These are phyloP conservation scores for Lenzites betulinus DNA, from an alignment of 768 basidiomycete genomes.

Conservation along the genomic window DNA sequence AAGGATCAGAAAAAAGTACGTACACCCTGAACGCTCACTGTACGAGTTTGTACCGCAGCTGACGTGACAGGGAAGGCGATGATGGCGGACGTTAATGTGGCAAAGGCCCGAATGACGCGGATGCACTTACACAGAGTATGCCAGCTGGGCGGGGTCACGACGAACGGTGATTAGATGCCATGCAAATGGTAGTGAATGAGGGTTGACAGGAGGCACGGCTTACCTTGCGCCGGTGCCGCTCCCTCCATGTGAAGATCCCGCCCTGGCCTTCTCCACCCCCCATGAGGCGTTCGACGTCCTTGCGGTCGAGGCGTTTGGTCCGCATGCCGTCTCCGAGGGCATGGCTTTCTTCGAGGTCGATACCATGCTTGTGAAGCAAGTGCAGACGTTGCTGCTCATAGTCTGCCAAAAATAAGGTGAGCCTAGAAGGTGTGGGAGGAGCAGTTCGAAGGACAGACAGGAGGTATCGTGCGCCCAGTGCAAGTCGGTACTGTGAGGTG, in stretches of 20 bases:
- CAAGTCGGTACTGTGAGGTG: constrained; percentile 68
- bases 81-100: constrained; percentile 27
- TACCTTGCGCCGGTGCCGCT: constrained; percentile 90
- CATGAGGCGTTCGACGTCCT: constrained; percentile 83
- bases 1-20: neutral
- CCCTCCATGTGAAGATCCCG: constrained; percentile 93
- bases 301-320: constrained; percentile 78
- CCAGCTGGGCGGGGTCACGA: constrained; percentile 51
- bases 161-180: constrained; percentile 24
- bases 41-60: constrained; percentile 88
- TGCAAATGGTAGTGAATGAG: neutral
- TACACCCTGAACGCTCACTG: constrained; percentile 50
- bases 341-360: constrained; percentile 85
- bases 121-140: constrained; percentile 79
- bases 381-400: constrained; percentile 93
- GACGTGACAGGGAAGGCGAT: constrained; percentile 14
- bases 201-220: constrained; percentile 25
- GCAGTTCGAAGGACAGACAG: constrained; percentile 53
- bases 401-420: constrained; percentile 47
- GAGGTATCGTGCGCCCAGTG: constrained; percentile 98
- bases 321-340: constrained; percentile 62
- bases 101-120: constrained; percentile 17
- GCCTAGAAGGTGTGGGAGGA: constrained; percentile 3
- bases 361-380: constrained; percentile 88
- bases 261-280: constrained; percentile 78